phyloP scores from a whole-genome alignment of 371 early-diverging fungal species.

The Mortierella sp. region DNA sequence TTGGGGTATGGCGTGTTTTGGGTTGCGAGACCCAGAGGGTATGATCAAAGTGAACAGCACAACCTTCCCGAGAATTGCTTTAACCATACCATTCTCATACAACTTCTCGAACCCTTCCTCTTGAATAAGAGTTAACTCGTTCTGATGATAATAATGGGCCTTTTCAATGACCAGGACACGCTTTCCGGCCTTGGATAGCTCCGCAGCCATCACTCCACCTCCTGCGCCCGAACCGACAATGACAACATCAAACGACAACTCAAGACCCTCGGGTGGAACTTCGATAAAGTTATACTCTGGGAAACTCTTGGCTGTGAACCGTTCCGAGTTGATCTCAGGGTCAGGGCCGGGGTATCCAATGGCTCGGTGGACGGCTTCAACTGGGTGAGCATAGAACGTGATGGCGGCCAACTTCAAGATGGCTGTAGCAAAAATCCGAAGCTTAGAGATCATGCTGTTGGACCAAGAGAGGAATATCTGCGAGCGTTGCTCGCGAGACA shows the following conservation, averaged over 20 bases:
- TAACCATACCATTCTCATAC: conserved; percentile 58
- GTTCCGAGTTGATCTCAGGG: conserved; percentile 56
- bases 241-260: conserved; percentile 68
- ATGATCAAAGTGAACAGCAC: conserved; percentile 20
- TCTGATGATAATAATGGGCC: conserved; percentile 66
- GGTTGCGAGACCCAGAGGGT: neutral
- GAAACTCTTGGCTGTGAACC: conserved; percentile 42
- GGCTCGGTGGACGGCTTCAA: conserved; percentile 32
- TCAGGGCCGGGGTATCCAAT: conserved; percentile 62
- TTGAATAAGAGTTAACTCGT: conserved; percentile 64
- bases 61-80: neutral
- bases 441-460: conserved; percentile 58
- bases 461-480: conserved; percentile 59
- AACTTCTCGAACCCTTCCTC: conserved; percentile 57
- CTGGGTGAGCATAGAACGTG: conserved; percentile 27
- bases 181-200: conserved; percentile 76
- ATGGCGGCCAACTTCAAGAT: conserved; percentile 22
- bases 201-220: conserved; percentile 79
- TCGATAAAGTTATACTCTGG: conserved; percentile 54
- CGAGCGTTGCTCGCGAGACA: conserved; percentile 61
- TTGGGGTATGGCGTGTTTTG: neutral
- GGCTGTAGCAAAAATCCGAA: conserved; percentile 54
- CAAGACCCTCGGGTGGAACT: conserved; percentile 42
- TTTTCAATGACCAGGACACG: conserved; percentile 81
- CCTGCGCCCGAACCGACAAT: conserved; percentile 83